Conservation (phyloP, 208 protist species). For the Strigomonas galati region DNA sequence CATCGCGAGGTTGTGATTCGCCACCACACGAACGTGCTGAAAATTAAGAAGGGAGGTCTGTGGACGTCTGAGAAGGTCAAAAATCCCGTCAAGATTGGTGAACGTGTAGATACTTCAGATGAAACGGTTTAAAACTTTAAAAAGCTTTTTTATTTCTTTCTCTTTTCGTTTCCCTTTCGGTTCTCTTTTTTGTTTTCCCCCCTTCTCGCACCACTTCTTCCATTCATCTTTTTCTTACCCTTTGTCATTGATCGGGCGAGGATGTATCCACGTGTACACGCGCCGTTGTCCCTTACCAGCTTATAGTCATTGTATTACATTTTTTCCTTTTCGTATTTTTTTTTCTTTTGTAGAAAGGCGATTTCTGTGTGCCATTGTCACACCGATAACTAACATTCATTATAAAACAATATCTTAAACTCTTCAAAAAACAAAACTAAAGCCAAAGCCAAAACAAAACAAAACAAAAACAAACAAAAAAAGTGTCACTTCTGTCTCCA, state of each 20-base stretch:
- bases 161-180: background rate
- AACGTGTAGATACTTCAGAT: constrained; percentile 26
- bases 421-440: no score
- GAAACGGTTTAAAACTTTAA: constrained; percentile 21
- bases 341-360: constrained; percentile 4
- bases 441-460: no score
- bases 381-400: no score
- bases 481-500: no score
- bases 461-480: no score
- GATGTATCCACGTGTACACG: no score
- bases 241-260: no score
- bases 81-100: constrained; percentile 39
- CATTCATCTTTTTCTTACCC: no score
- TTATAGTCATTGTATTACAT: constrained; percentile 8
- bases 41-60: constrained; percentile 35
- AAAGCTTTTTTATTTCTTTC: constrained; percentile 6
- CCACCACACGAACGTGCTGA: constrained; percentile 75
- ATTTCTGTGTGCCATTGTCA: no score
- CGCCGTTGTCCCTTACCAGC: background rate
- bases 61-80: constrained; percentile 55
- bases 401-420: no score
- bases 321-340: constrained; percentile 8
- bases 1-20: constrained; percentile 78
- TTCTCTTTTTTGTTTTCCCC: constrained; percentile 8
- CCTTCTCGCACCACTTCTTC: no score